Evolutionary conservation across 1,284 basidiomycete genomes (phyloP), one percentile per base, ranked within the genome.

Genomic region (Papiliotrema laurentii): DNA sequence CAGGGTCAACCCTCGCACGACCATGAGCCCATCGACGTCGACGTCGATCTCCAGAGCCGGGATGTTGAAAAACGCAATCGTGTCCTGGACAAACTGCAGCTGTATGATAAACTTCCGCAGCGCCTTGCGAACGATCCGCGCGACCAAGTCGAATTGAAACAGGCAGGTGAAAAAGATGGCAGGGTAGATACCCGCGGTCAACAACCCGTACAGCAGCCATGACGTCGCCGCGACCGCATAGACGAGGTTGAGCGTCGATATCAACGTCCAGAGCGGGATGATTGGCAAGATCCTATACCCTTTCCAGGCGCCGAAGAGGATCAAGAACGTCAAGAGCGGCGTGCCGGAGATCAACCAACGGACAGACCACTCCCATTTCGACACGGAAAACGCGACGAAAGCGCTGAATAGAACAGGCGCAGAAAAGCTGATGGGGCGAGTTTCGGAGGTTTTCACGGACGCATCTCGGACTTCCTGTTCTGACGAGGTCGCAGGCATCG

Each of bases 1-100:
- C 33, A 58, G 45, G 11, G 53, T 55, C 48, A 58, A 25, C 4
- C 53, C 56, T 10, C 56, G 53, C 13, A 58, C 28, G n/a, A 55
- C 53, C 56, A 58, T 58, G 3, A 58, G 40, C 2, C 56, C 56
- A 19, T 55, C 56, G 14, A 58, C 56, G 34, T 58, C 56, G 16
- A 58, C 56, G 31, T 58, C 53, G 21, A 58, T 58, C 48, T 55
- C 56, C 13, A 58, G 46, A 14, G 53, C 56, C 9, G 56, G 56
- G 11, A 58, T 55, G 30, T 58, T 51, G 45, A 58, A 58, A 6
- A 58, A 42, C 10, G 56, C 50, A 19, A 58, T 50, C n/a, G 45
- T 53, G 28, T 58, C 56, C 18, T 58, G 37, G 25, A 58, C 53
- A 40, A 55, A 58, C 10, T 55, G 53, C 13, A 58, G 39, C 26